These are phyloP conservation scores for Diaporthe capsici DNA, from an alignment of 2,329 filamentous ascomycete genomes.

Conservation along the genomic window DNA sequence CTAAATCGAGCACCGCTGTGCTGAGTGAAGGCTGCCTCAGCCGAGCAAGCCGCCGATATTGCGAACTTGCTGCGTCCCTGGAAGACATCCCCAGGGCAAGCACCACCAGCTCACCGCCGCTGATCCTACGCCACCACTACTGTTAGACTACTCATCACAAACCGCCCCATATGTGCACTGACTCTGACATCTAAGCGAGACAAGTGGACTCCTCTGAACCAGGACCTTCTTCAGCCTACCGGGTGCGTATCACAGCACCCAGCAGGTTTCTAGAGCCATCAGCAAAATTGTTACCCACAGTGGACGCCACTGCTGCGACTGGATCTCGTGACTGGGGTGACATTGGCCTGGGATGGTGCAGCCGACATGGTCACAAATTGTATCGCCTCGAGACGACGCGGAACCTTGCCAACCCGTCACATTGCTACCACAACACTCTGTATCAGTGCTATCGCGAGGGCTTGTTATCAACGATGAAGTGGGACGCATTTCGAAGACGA, in stretches of 20 bases:
- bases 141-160: constrained; percentile 1
- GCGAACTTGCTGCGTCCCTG: not conserved
- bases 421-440: constrained; percentile 18
- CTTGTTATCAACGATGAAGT: not conserved
- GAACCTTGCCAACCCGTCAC: constrained; percentile 12
- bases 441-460: constrained; percentile 2
- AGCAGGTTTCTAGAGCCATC: not conserved
- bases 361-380: not conserved
- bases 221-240: constrained; percentile 4
- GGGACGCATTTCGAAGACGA: not conserved
- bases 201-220: not conserved
- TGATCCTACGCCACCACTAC: not conserved
- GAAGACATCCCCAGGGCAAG: not conserved
- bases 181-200: constrained; percentile 15
- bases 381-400: constrained; percentile 3
- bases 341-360: not conserved
- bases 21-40: constrained; percentile 18
- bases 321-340: constrained; percentile 4
- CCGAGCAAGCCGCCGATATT: constrained; percentile 30
- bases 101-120: constrained; percentile 5
- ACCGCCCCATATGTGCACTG: constrained; percentile 14
- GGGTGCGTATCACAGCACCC: constrained; percentile 3
- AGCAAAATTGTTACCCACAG: constrained; percentile 12
- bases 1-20: constrained; percentile 5
- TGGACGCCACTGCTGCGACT: constrained; percentile 5